Evolutionary conservation across 768 basidiomycete species (phyloP).

Genomic region (Leccinum aurantiacum): DNA sequence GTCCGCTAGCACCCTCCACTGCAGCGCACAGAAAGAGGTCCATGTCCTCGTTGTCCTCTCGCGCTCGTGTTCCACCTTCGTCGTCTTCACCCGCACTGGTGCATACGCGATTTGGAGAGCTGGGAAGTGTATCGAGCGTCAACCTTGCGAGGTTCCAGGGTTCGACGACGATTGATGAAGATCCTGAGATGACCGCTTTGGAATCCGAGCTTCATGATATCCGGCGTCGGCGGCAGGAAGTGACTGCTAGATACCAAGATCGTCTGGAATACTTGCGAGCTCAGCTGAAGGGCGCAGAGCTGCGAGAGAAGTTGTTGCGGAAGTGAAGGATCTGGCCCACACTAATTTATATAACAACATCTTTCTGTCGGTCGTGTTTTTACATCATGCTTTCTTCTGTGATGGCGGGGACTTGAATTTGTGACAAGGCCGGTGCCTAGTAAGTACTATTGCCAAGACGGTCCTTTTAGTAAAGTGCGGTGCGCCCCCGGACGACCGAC

Average conservation of each 20-base stretch:
- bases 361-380: slow-evolving; percentile 13
- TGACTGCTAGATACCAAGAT: slow-evolving; percentile 68
- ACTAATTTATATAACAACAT: background rate
- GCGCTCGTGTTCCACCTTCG: slow-evolving; percentile 39
- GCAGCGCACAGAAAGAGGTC: slow-evolving; percentile 56
- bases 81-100: slow-evolving; percentile 30
- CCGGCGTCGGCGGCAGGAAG: slow-evolving; percentile 65
- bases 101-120: slow-evolving; percentile 31
- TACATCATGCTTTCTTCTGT: slow-evolving; percentile 20
- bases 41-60: slow-evolving; percentile 58
- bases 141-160: slow-evolving; percentile 50
- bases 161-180: slow-evolving; percentile 33
- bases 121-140: slow-evolving; percentile 43
- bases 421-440: too few species aligned
- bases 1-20: slow-evolving; percentile 25
- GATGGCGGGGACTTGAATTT: background rate
- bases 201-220: slow-evolving; percentile 71
- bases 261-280: slow-evolving; percentile 80
- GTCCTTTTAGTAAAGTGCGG: background rate
- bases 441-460: too few species aligned
- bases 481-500: background rate
- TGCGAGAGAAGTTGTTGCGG: slow-evolving; percentile 78
- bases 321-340: slow-evolving; percentile 38
- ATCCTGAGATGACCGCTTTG: slow-evolving; percentile 36
- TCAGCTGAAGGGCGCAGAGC: slow-evolving; percentile 77